Base-by-base conservation (phyloP, 306 rosid genomes). In the Vicia villosa region DNA sequence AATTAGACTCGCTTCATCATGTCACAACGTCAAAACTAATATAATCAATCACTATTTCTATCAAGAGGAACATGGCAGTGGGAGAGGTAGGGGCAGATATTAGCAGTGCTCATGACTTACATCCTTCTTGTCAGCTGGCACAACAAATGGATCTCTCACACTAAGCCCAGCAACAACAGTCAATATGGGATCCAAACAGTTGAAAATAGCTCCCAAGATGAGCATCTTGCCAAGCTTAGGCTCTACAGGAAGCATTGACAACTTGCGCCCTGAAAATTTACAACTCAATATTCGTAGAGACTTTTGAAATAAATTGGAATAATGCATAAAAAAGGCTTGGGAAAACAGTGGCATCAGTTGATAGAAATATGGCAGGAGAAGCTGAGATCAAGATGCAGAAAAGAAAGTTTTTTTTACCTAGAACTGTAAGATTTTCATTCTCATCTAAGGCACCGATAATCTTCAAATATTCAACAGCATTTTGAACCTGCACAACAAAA, bases 141-240 rank as follows among this genome's bases (percentile, higher is more conserved):
- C 78, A 75, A 89, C 66, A 80, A 95, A 95, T 62, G 99, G 97
- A 80, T 95, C 99, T 72, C 96, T 91, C 55, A 95, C 91, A 79
- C 99, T 95, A 42, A 95, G 92, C 71, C 99, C 97, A 72, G 97
- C 88, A 80, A 91, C 97, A 80, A 95, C 77, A 64, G 96, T 91
- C 91, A 95, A 70, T 78, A 95, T 72, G 40, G 99, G 99, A 82
- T 95, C 97, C 67, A 95, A 86, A 77, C 99, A 95, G 52, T 91
- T 89, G 81, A 95, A 86, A 78, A 89, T 86, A 67, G 92, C 85
- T 37, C 99, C 99, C 61, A 89, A 61, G 69, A 95, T 80, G 76
- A 95, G 96, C 97, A 95, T 95, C 79, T 95, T 95, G 65, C 97
- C 99, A 74, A 95, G 96, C 85, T 95, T 95, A 76, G 99, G 99